A percentile compares a stretch with the other conserved stretches of the same genome.
Evolutionary conservation across 2,329 filamentous ascomycete genomes (phyloP).

Genomic region (Neofusicoccum cordaticola): DNA sequence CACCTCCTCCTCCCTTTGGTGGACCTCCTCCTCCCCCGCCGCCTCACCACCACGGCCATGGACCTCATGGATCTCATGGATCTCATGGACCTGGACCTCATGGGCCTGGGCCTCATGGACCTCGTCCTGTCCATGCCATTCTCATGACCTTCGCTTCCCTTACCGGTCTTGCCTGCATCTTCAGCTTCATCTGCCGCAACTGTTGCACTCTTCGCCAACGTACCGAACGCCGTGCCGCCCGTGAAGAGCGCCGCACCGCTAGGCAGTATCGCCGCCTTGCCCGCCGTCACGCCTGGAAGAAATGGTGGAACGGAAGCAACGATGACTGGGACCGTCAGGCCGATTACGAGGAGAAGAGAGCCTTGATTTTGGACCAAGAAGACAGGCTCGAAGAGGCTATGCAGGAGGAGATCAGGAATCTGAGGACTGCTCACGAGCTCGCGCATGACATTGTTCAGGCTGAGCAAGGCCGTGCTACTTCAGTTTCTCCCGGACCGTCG

Average conservation of each 20-base stretch:
- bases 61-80: background rate
- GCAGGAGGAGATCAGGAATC: conserved; percentile 47
- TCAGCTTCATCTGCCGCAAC: conserved; percentile 45
- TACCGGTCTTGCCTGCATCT: conserved; percentile 44
- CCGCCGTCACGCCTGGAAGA: conserved; percentile 48
- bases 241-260: conserved; percentile 53
- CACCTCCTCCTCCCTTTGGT: conserved; percentile 11
- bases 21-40: conserved; percentile 1
- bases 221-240: conserved; percentile 50
- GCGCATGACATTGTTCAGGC: conserved; percentile 49
- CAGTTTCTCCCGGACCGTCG: background rate
- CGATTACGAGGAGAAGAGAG: conserved; percentile 53
- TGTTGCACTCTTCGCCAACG: conserved; percentile 46
- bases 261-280: conserved; percentile 54
- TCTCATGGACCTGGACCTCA: too few species aligned
- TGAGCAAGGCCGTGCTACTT: conserved; percentile 30
- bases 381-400: conserved; percentile 35
- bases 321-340: conserved; percentile 32
- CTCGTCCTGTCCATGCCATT: conserved; percentile 28
- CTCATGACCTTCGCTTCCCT: conserved; percentile 45
- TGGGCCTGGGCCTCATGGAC: background rate
- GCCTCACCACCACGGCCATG: background rate
- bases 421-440: conserved; percentile 53
- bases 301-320: conserved; percentile 47
- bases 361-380: conserved; percentile 48